Percentiles rank a stretch among this genome's conserved stretches.
phyloP scores from a whole-genome alignment of 2,329 filamentous ascomycete species.

The Beauveria caledonica region DNA sequence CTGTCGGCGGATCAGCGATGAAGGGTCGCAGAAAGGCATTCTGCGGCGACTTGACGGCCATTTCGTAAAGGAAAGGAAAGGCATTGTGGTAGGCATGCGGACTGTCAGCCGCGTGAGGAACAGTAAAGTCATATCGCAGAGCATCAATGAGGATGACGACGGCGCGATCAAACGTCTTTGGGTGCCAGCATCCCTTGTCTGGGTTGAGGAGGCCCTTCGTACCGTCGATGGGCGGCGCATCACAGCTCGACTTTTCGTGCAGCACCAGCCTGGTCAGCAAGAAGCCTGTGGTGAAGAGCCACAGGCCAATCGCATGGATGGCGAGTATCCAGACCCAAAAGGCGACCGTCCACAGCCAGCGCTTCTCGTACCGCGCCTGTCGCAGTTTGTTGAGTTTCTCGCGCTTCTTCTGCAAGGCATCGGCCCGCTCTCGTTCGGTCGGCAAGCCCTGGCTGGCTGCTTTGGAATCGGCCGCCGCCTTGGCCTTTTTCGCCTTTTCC shows the following conservation, averaged over 20 bases:
- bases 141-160: constrained; percentile 89
- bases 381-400: constrained; percentile 39
- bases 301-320: constrained; percentile 74
- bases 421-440: constrained; percentile 26
- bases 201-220: constrained; percentile 31
- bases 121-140: constrained; percentile 91
- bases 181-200: constrained; percentile 84
- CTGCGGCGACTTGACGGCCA: constrained; percentile 61
- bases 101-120: constrained; percentile 50
- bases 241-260: constrained; percentile 66
- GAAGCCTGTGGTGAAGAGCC: constrained; percentile 92
- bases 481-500: constrained; percentile 43
- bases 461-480: constrained; percentile 34
- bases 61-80: constrained; percentile 79
- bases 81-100: constrained; percentile 68
- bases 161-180: constrained; percentile 85
- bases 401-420: constrained; percentile 35
- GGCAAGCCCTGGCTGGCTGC: constrained; percentile 22
- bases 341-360: constrained; percentile 50
- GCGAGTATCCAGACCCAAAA: constrained; percentile 65
- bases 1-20: constrained; percentile 92
- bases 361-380: constrained; percentile 41
- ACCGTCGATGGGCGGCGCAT: constrained; percentile 55
- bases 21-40: constrained; percentile 90
- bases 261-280: constrained; percentile 78